phyloP scores from a whole-genome alignment of 1,284 basidiomycete genomes.

The Leccinum griseonigrum region DNA sequence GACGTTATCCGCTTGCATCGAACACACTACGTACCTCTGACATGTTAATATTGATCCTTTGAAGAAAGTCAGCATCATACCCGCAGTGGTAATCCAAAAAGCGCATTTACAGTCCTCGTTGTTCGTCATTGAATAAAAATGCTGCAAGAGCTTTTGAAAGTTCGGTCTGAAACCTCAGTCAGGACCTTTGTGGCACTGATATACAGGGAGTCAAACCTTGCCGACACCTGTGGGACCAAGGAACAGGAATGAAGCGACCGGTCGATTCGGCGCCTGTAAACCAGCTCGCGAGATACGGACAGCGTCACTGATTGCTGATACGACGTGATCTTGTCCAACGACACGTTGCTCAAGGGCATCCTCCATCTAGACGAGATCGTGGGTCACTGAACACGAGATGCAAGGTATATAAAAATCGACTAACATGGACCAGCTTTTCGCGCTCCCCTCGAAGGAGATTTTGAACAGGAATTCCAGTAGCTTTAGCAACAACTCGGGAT shows the following conservation, averaged over 20 bases:
- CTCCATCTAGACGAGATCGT: constrained; percentile 69
- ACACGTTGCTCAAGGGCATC: constrained; percentile 72
- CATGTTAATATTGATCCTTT: constrained; percentile 88
- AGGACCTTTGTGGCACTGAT: neutral
- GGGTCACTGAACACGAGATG: constrained; percentile 14
- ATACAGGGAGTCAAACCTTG: constrained; percentile 44
- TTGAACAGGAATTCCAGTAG: constrained; percentile 90
- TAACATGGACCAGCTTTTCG: constrained; percentile 85
- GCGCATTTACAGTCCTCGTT: constrained; percentile 67
- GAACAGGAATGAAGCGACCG: constrained; percentile 91
- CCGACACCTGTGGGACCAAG: constrained; percentile 87
- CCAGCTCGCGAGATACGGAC: constrained; percentile 91
- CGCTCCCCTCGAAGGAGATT: constrained; percentile 87
- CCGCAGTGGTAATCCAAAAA: neutral
- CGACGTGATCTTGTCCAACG: constrained; percentile 86
- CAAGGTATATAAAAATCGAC: constrained; percentile 19
- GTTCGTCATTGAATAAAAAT: constrained; percentile 88
- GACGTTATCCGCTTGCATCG: neutral
- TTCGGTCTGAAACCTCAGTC: constrained; percentile 64
- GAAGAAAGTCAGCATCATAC: neutral
- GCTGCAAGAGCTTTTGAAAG: constrained; percentile 83
- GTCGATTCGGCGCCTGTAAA: constrained; percentile 81
- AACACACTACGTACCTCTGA: constrained; percentile 50
- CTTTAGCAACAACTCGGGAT: constrained; percentile 82
- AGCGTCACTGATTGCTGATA: constrained; percentile 80